Evolutionary conservation across 768 basidiomycete genomes (phyloP), one percentile per base, ranked within the genome.

Genomic region (Tulasnella calospora): DNA sequence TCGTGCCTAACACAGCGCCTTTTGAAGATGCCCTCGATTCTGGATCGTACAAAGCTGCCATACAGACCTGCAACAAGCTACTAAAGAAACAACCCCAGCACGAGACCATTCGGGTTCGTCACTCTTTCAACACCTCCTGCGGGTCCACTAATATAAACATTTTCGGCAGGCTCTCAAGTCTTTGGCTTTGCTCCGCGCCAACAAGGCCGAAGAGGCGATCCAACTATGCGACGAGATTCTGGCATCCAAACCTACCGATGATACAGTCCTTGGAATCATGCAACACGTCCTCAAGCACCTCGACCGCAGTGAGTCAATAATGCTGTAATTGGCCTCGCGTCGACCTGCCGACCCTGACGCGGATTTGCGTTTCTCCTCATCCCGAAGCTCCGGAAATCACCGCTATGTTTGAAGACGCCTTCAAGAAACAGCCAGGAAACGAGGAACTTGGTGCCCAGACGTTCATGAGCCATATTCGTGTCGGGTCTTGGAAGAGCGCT

Each of bases 131-230:
- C 41, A 44, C 10, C 21, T 17, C 27, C 19, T 15, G n/a, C 30
- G 23, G 17, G 19, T 10, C 23, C n/a, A 13, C 44, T 51, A 23
- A 70, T 36, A 9, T 35, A 40, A 13, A 19, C 47, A 23, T 27
- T 72, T 70, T n/a, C 40, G 78, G 72, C 82, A 95, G 94, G 89
- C 94, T 79, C 85, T 95, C 79, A 95, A 95, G 86, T 91, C 92
- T 61, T 89, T 95, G 77, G 94, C 94, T 6, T 88, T 95, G 4
- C 90, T 94, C 73, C 92, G 94, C 77, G 90, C 90, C 13, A 92
- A 94, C 85, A 95, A 95, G 84, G 89, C 94, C 36, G 94, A 95
- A 81, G 94, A 95, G 81, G 90, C 93, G 3, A 87, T 94, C 41
- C 85, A 88, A 12, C 83, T 95, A 12, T 94, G 92, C 81, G 94